Evolutionary conservation across 164 flowering plant genomes (phyloP).

Genomic region (Chimonanthus praecox): DNA sequence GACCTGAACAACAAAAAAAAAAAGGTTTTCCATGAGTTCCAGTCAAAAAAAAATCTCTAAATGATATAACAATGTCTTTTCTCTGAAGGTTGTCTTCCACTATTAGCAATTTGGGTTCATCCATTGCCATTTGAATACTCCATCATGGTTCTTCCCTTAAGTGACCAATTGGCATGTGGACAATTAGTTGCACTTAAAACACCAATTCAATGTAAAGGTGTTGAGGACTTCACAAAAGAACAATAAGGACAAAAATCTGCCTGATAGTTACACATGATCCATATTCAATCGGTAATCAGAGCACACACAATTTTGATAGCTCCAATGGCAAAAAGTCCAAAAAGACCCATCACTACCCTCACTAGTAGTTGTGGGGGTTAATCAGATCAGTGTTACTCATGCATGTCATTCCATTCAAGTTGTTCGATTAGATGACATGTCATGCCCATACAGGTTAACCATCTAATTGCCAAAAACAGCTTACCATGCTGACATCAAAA

Average conservation of each 20-base stretch:
- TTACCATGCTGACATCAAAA: too few species aligned
- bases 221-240: neutral
- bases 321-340: neutral
- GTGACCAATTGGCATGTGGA: neutral
- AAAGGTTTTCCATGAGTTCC: too few species aligned
- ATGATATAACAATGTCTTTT: too few species aligned
- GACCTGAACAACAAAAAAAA: too few species aligned
- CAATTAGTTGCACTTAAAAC: neutral
- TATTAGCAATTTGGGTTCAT: neutral
- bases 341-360: neutral
- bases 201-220: neutral
- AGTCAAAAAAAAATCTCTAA: too few species aligned
- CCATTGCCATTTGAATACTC: neutral
- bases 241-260: neutral
- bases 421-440: too few species aligned
- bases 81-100: neutral
- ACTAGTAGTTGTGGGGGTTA: neutral
- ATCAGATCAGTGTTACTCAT: neutral
- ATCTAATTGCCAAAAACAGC: too few species aligned
- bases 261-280: neutral
- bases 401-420: too few species aligned
- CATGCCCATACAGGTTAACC: too few species aligned
- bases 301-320: neutral
- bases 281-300: neutral
- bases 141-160: neutral